Evolutionary conservation across 2,329 filamentous ascomycete genomes (phyloP).

Genomic region (Neofusicoccum kwambonambiense): DNA sequence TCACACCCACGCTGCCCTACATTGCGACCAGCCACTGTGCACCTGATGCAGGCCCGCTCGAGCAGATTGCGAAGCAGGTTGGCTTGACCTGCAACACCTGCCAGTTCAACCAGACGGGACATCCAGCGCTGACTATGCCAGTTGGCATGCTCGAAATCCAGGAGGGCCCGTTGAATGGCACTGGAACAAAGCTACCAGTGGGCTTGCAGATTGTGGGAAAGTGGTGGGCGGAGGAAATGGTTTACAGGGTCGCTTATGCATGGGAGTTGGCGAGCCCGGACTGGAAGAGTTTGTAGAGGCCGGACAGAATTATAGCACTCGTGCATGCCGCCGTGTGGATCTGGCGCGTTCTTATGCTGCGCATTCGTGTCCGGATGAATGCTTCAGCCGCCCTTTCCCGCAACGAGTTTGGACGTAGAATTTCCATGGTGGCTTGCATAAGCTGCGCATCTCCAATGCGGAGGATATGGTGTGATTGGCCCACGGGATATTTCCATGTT

Average conservation of each 20-base stretch:
- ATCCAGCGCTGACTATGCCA: constrained; percentile 55
- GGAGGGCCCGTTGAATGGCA: constrained; percentile 19
- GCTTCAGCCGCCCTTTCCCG: too few species aligned
- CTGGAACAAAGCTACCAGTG: constrained; percentile 44
- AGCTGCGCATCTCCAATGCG: too few species aligned
- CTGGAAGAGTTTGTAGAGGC: neutral
- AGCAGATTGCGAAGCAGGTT: constrained; percentile 52
- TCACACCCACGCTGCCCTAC: constrained; percentile 52
- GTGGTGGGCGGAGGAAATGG: constrained; percentile 50
- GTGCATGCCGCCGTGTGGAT: neutral
- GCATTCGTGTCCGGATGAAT: too few species aligned
- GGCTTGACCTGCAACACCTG: constrained; percentile 58
- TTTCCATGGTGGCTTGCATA: too few species aligned
- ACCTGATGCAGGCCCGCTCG: constrained; percentile 40
- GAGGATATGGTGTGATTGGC: neutral
- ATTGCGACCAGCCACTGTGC: constrained; percentile 47
- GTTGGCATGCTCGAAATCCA: constrained; percentile 47
- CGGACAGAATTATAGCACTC: neutral
- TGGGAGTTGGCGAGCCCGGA: constrained; percentile 40
- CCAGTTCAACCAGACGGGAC: constrained; percentile 57
- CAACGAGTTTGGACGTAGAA: too few species aligned
- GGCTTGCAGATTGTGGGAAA: constrained; percentile 57
- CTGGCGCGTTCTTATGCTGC: too few species aligned
- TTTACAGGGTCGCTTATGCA: constrained; percentile 46
- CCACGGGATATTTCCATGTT: neutral